Percentiles rank a stretch among this genome's conserved stretches.
These are phyloP conservation scores for Pythium insidiosum DNA, from an alignment of 352 stramenopile genomes.

Conservation along the genomic window DNA sequence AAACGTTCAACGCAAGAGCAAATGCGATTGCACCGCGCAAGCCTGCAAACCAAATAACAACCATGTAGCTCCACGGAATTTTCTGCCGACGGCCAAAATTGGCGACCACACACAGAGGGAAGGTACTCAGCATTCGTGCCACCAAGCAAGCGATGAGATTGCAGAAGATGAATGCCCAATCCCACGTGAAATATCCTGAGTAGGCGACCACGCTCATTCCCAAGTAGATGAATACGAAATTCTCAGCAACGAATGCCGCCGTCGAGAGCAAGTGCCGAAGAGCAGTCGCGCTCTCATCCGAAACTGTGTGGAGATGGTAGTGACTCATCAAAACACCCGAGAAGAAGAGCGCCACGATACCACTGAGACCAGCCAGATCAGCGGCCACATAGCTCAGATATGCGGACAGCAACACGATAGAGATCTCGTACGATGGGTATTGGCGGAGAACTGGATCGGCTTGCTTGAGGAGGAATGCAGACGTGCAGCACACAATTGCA, in stretches of 20 bases:
- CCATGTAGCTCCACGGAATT: slow-evolving; percentile 73
- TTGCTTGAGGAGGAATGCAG: slow-evolving; percentile 76
- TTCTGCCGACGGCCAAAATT: slow-evolving; percentile 61
- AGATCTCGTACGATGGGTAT: slow-evolving; percentile 85
- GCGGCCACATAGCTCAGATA: slow-evolving; percentile 80
- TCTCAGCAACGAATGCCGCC: slow-evolving; percentile 75
- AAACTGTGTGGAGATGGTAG: slow-evolving; percentile 82
- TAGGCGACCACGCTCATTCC: slow-evolving; percentile 80
- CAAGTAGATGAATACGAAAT: slow-evolving; percentile 86
- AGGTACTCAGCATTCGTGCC: slow-evolving; percentile 63
- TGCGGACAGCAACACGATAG: slow-evolving; percentile 71
- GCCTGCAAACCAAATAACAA: slow-evolving; percentile 90
- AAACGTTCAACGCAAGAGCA: slow-evolving; percentile 73
- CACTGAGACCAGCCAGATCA: slow-evolving; percentile 71
- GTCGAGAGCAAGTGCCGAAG: slow-evolving; percentile 77
- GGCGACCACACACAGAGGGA: slow-evolving; percentile 68
- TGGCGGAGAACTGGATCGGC: slow-evolving; percentile 59
- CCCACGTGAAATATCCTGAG: slow-evolving; percentile 71
- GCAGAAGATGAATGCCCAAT: slow-evolving; percentile 75
- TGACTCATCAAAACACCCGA: slow-evolving; percentile 86
- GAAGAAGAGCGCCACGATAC: slow-evolving; percentile 94
- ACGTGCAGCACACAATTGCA: slow-evolving; percentile 63
- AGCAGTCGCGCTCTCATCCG: slow-evolving; percentile 64
- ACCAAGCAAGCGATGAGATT: slow-evolving; percentile 64
- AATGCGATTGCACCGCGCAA: slow-evolving; percentile 91